phyloP scores from a whole-genome alignment of 2,329 filamentous ascomycete species.

The Sarocladium kiliense region DNA sequence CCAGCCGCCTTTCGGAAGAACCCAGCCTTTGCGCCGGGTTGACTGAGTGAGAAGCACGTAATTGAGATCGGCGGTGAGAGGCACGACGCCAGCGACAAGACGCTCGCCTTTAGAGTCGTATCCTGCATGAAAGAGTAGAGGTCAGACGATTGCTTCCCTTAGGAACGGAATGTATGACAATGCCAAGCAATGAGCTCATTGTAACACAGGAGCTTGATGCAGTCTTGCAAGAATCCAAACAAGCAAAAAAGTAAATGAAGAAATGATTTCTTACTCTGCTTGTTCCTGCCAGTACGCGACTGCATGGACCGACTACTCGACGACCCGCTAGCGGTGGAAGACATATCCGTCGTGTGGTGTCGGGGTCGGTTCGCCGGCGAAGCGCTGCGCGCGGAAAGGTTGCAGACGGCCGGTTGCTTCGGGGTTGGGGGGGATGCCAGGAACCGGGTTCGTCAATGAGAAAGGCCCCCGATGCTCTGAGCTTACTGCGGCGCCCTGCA shows the following conservation, averaged over 20 bases:
- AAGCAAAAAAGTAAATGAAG: neutral
- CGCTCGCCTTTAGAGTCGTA: slow-evolving; percentile 91
- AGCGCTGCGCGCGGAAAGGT: neutral
- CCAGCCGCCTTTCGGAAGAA: slow-evolving; percentile 96
- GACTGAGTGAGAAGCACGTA: slow-evolving; percentile 93
- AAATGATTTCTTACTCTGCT: slow-evolving; percentile 64
- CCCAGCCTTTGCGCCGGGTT: slow-evolving; percentile 86
- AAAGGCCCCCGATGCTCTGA: neutral
- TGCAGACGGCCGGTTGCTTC: slow-evolving; percentile 1
- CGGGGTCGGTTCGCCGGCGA: slow-evolving; percentile 10
- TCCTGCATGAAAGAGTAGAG: slow-evolving; percentile 48
- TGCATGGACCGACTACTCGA: slow-evolving; percentile 54
- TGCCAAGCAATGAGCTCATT: neutral
- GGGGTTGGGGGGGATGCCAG: neutral
- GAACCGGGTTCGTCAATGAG: neutral
- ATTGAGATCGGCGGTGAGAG: slow-evolving; percentile 78
- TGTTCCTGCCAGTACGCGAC: slow-evolving; percentile 70
- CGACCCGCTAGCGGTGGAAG: slow-evolving; percentile 29
- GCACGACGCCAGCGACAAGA: slow-evolving; percentile 90
- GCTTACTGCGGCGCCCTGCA: neutral
- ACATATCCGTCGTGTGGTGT: slow-evolving; percentile 23
- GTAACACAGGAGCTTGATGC: neutral
- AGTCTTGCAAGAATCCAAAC: neutral
- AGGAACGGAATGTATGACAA: slow-evolving; percentile 2
- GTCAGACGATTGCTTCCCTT: slow-evolving; percentile 14